Conservation (phyloP, 148 eudicot genomes). For the Arbutus unedo region DNA sequence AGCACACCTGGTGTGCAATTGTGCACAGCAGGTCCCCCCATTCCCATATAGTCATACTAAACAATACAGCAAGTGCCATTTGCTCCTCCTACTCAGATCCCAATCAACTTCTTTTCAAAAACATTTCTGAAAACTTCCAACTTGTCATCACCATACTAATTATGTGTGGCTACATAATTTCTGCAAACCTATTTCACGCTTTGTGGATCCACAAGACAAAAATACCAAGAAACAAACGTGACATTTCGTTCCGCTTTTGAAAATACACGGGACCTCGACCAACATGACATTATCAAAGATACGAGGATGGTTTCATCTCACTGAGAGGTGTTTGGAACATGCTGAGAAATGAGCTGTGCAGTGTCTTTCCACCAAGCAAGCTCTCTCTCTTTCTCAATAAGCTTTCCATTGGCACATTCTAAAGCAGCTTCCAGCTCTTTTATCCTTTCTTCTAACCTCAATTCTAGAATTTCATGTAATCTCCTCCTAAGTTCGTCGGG, state of each 20-base stretch:
- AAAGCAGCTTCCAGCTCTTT: conserved; percentile 62
- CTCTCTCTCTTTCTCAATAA: conserved; percentile 56
- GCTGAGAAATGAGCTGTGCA: conserved; percentile 49
- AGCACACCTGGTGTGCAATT: too few relatives aligned
- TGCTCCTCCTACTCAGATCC: background rate
- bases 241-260: background rate
- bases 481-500: conserved; percentile 62
- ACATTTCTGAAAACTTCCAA: too few relatives aligned
- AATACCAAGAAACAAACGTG: background rate
- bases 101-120: background rate
- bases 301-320: conserved; percentile 13
- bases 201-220: conserved; percentile 5
- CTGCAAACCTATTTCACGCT: background rate
- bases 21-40: too few relatives aligned
- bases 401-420: conserved; percentile 35
- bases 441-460: conserved; percentile 58
- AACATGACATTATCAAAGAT: conserved; percentile 10
- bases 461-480: conserved; percentile 56
- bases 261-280: background rate
- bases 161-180: background rate
- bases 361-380: conserved; percentile 66
- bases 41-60: too few relatives aligned
- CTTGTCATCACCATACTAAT: background rate
- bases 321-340: conserved; percentile 44
- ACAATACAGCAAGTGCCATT: too few relatives aligned